Evolutionary conservation across 225 moss, liverwort and hornwort species (phyloP).

Genomic region (Lunularia cruciata): DNA sequence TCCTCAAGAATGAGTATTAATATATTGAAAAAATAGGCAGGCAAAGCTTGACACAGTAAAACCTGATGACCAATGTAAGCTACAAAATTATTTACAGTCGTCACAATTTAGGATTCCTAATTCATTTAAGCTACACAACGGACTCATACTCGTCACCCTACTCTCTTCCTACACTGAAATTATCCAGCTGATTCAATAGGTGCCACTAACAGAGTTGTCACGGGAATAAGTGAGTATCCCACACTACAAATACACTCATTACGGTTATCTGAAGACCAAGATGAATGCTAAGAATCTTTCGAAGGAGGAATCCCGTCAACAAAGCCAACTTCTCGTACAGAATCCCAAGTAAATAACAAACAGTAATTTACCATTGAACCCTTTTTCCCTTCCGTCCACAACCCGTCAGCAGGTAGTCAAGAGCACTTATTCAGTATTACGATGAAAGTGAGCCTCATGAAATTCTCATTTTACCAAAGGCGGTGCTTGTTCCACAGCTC

Average conservation of each 20-base stretch:
- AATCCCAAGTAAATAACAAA: not conserved
- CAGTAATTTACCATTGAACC: slow-evolving; percentile 7
- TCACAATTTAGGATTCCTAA: slow-evolving; percentile 5
- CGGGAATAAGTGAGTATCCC: slow-evolving; percentile 10
- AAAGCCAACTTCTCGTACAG: slow-evolving; percentile 4
- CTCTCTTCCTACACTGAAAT: slow-evolving; percentile 1
- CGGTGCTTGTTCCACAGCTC: slow-evolving; percentile 25
- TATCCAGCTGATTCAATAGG: slow-evolving; percentile 6
- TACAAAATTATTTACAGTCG: slow-evolving; percentile 25
- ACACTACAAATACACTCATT: slow-evolving; percentile 14
- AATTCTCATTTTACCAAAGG: slow-evolving; percentile 22
- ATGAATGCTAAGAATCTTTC: not conserved
- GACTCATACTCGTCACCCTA: not conserved
- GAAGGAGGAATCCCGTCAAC: slow-evolving; percentile 6
- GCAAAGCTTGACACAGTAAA: slow-evolving; percentile 5
- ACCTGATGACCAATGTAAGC: slow-evolving; percentile 7
- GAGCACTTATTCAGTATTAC: slow-evolving; percentile 15
- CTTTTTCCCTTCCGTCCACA: not conserved
- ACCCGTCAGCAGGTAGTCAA: slow-evolving; percentile 10
- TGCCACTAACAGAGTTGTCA: not conserved
- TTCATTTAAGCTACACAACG: slow-evolving; percentile 7
- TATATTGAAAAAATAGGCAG: slow-evolving; percentile 14
- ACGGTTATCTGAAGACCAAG: slow-evolving; percentile 11
- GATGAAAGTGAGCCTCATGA: slow-evolving; percentile 3
- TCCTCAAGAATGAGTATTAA: slow-evolving; percentile 20